These are phyloP conservation scores for Clarireedia paspali DNA, from an alignment of 2,329 filamentous ascomycete genomes.

Conservation along the genomic window DNA sequence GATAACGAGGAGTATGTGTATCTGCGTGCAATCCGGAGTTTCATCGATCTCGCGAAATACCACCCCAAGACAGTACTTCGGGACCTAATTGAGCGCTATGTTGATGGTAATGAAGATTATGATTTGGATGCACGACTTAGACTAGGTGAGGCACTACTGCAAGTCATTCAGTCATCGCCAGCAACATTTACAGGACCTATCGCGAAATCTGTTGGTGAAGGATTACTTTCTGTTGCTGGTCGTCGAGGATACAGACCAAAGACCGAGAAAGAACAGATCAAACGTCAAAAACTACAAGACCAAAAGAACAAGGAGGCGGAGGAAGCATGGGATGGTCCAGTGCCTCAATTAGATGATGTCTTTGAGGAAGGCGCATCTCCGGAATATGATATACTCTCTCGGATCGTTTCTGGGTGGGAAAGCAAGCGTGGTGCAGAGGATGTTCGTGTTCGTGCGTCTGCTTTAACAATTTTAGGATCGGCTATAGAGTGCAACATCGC, in stretches of 20 bases:
- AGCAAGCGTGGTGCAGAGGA: constrained; percentile 60
- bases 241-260: constrained; percentile 54
- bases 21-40: constrained; percentile 57
- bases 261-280: constrained; percentile 47
- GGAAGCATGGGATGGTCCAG: constrained; percentile 47
- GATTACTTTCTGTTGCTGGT: constrained; percentile 55
- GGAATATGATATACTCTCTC: constrained; percentile 42
- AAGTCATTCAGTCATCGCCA: constrained; percentile 54
- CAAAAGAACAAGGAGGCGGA: constrained; percentile 43
- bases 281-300: constrained; percentile 41
- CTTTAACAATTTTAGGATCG: constrained; percentile 55
- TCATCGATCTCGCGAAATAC: constrained; percentile 48
- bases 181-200: constrained; percentile 47
- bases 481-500: constrained; percentile 53
- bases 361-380: constrained; percentile 15
- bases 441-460: constrained; percentile 60
- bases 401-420: constrained; percentile 62
- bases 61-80: constrained; percentile 55
- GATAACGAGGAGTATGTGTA: constrained; percentile 68
- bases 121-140: constrained; percentile 57
- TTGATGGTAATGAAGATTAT: constrained; percentile 52
- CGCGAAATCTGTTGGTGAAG: constrained; percentile 45
- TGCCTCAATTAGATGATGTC: constrained; percentile 39
- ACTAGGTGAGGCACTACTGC: constrained; percentile 59
- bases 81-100: constrained; percentile 60